Base-by-base conservation (phyloP, 257 asterid species). In the Nicotiana knightiana region DNA sequence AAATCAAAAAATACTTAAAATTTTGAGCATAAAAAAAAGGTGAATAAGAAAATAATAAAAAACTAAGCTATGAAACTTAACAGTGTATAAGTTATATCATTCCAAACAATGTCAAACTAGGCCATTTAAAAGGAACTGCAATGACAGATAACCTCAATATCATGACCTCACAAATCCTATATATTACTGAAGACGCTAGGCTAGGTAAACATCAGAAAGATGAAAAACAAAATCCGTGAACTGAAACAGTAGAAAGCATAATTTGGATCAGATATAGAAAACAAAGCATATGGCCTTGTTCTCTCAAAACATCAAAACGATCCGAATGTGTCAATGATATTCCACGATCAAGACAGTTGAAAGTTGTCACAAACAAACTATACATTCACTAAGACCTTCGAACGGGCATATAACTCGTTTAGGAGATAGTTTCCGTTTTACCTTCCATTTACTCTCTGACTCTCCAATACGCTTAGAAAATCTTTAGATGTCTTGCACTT, bases 381-480 rank as follows among this genome's bases (percentile, higher is more conserved):
- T 48, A 73, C 24, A 71, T 12, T 46, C 61, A 46, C 9, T 13
- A 13, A 73, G 79, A 73, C 79, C 62, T 58, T 58, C 64, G 3
- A 73, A 39, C 24, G 5, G 39, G 62, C 15, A 46, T 30, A 24
- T 26, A 58, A 6, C 58, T 53, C 57, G 12, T 3, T 58, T 18
- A 7, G 24, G 63, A 58, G 9, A 58, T 58, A 93, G 12, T n/a
- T 12, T 73, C 62, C 4, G 15, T 24, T 73, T 73, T 26, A 73
- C 62, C 21, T 73, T 48, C 62, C 24, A 26, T 6, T 3, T 12
- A 46, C 37, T 48, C 39, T 37, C 11, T 0, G 58, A 9, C 35
- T 43, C 35, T 70, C 6, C 33, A 70, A 6, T 70, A 70, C 33
- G 4, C 58, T 46, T 17, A 1, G 21, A 48, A 13, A 48, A 73